Percentiles rank a stretch among this genome's conserved stretches.
These are phyloP conservation scores for Pseudogymnoascus destructans DNA, from an alignment of 2,329 filamentous ascomycete genomes.

Conservation along the genomic window DNA sequence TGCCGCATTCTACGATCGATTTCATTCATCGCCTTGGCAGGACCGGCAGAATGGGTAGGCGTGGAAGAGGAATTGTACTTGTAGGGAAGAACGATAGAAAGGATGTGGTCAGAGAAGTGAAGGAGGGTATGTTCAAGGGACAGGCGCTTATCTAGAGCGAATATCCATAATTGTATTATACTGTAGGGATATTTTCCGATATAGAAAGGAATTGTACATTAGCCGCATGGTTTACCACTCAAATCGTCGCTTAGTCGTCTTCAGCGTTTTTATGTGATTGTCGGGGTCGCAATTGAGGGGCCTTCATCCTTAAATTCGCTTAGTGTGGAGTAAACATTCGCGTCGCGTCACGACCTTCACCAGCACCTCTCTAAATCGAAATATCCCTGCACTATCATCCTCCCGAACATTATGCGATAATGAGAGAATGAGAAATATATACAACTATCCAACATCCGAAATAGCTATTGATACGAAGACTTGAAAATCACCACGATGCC, in stretches of 20 bases:
- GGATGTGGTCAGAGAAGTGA: slow-evolving; percentile 83
- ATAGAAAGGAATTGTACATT: slow-evolving; percentile 6
- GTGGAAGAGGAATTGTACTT: slow-evolving; percentile 79
- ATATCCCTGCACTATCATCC: slow-evolving; percentile 4
- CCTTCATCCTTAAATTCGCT: not conserved
- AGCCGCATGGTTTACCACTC: not conserved
- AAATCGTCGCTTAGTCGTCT: not conserved
- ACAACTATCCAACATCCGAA: not conserved
- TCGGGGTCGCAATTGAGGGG: not conserved
- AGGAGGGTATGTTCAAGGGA: slow-evolving; percentile 75
- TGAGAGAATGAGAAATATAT: slow-evolving; percentile 4
- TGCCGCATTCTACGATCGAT: slow-evolving; percentile 95
- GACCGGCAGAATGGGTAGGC: slow-evolving; percentile 81
- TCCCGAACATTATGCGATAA: not conserved
- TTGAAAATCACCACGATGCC: slow-evolving; percentile 19
- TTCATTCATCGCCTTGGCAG: slow-evolving; percentile 93
- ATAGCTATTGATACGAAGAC: slow-evolving; percentile 6
- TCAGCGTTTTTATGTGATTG: not conserved
- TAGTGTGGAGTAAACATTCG: slow-evolving; percentile 10
- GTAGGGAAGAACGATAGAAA: slow-evolving; percentile 81
- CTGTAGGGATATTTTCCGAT: not conserved
- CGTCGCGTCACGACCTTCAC: slow-evolving; percentile 7
- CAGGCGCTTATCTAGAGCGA: slow-evolving; percentile 55
- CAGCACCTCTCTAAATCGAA: slow-evolving; percentile 1
- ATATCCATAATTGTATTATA: slow-evolving; percentile 6